Conservation (phyloP, 257 asterid genomes). For the Osmanthus fragrans region DNA sequence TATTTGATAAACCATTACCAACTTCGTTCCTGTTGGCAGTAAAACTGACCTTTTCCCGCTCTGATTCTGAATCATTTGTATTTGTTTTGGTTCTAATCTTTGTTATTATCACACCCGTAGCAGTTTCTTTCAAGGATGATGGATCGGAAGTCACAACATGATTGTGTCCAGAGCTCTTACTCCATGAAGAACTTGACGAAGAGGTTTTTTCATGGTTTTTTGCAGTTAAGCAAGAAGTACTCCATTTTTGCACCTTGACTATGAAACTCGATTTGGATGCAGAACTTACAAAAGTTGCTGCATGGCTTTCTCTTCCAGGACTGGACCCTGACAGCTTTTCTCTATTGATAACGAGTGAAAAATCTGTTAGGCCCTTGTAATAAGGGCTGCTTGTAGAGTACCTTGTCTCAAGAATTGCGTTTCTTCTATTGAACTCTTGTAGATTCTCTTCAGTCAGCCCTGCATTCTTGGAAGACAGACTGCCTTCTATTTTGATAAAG, state of each 20-base stretch:
- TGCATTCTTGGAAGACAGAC: constrained; percentile 27
- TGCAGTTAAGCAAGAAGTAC: constrained; percentile 43
- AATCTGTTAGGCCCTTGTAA: constrained; percentile 65
- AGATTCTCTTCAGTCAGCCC: constrained; percentile 41
- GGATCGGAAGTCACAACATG: constrained; percentile 13
- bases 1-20: constrained; percentile 13
- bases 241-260: constrained; percentile 55
- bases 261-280: constrained; percentile 40
- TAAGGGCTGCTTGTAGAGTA: constrained; percentile 53
- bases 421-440: constrained; percentile 47
- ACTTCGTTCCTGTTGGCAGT: constrained; percentile 21
- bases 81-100: constrained; percentile 13
- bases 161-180: constrained; percentile 22
- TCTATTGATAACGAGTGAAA: constrained; percentile 43
- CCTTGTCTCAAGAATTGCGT: constrained; percentile 37
- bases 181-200: constrained; percentile 23
- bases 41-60: constrained; percentile 7
- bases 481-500: constrained; percentile 27
- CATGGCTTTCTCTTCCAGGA: constrained; percentile 46
- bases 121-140: constrained; percentile 19
- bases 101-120: constrained; percentile 19
- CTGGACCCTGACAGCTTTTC: constrained; percentile 45
- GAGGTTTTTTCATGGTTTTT: constrained; percentile 30
- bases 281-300: constrained; percentile 33
- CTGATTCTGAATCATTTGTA: constrained; percentile 18